Base-by-base conservation (phyloP, 1,139 yeast species). In the Pneumocystis wakefieldiae region DNA sequence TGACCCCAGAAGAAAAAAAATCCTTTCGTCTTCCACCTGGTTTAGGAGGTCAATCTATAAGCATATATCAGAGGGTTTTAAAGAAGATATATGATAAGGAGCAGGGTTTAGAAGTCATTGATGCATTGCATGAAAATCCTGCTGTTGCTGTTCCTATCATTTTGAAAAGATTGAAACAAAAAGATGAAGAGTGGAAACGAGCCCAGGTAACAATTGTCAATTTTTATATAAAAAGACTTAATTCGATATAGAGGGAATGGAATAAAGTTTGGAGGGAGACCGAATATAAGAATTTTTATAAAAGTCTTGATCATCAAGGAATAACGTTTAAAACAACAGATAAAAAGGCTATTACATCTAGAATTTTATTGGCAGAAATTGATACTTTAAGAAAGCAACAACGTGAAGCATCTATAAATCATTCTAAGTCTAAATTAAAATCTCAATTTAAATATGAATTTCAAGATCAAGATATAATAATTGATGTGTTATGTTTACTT, bases 241-340 rank as follows among this genome's bases (percentile, higher is more conserved):
- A 48, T 48, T 24, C 32, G 15, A 24, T 48, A 24, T 24, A 48
- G 71, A 83, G 98, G 70, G 98, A 94, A 74, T 92, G 99, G 98
- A 92, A 92, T 75, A 92, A 92, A 73, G 96, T 91, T 36, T 92
- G 99, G 99, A 84, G 98, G 71, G 98, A 92, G 75, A 84, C 95
- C 77, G 98, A 94, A 73, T 96, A 90, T 72, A 91, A 90, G 71
- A 96, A 90, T 0, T 91, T 87, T 73, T 88, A 83, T 78, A 94
- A 92, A 75, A 87, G 96, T 2, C 79, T 92, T 69, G 99, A 92
- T 73, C 98, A 94, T 73, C 79, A 91, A 68, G 99, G 99, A 1
- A 80, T 92, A 69, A 90, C 97, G 0, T 94, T 92, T 76, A 92
- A 92, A 74, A 97, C 92, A 74, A 89, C 96, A 14, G 99, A 92